Conservation (phyloP, 2,329 filamentous ascomycete genomes). For the Pochonia chlamydosporia region DNA sequence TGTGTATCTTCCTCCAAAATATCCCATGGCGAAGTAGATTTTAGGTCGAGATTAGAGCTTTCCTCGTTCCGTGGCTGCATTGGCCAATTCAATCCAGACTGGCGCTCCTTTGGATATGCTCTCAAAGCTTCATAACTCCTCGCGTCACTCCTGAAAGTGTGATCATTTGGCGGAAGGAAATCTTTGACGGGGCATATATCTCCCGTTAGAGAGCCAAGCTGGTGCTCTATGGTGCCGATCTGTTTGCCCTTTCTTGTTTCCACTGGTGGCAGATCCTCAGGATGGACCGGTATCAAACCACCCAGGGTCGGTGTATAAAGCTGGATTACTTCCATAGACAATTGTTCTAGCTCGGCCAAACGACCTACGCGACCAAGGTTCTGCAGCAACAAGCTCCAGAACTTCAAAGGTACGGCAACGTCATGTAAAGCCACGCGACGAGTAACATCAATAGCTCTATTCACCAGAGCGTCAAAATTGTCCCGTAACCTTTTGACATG, state of each 20-base stretch:
- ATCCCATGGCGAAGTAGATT: background rate
- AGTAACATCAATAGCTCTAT: conserved; percentile 23
- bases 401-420: conserved; percentile 27
- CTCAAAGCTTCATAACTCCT: background rate
- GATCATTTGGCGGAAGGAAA: background rate
- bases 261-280: conserved; percentile 32
- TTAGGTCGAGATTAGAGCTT: background rate
- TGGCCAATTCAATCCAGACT: too few relatives aligned
- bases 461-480: conserved; percentile 15
- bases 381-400: conserved; percentile 39
- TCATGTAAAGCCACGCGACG: conserved; percentile 23
- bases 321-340: conserved; percentile 37
- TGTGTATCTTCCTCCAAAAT: background rate
- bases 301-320: conserved; percentile 26
- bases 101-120: too few relatives aligned
- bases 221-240: background rate
- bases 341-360: conserved; percentile 37
- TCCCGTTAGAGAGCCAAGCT: background rate
- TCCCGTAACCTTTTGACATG: background rate
- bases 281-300: conserved; percentile 37
- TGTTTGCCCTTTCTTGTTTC: background rate
- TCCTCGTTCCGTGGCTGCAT: background rate
- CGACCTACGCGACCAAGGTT: conserved; percentile 37
- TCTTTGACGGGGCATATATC: background rate
- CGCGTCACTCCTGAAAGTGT: background rate